Evolutionary conservation across 1,284 basidiomycete species (phyloP).

Genomic region (Sparassis latifolia): DNA sequence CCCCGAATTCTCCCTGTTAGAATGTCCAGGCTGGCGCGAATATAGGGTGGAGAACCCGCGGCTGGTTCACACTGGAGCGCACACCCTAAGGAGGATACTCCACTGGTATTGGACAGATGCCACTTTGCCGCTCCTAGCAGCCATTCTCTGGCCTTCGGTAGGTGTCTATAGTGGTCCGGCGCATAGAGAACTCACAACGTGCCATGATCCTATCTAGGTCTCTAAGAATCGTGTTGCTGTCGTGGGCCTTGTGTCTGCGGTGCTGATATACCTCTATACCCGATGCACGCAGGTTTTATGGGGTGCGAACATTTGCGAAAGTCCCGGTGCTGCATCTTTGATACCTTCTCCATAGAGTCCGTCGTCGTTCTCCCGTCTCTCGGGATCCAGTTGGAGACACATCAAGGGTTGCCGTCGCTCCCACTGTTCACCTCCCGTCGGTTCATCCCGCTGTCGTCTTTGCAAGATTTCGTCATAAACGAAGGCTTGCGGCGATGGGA

Average conservation of each 20-base stretch:
- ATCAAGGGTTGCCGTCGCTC: constrained; percentile 44
- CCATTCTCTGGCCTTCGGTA: constrained; percentile 35
- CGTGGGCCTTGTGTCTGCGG: constrained; percentile 3
- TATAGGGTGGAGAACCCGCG: constrained; percentile 48
- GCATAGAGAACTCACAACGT: neutral
- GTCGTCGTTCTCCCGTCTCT: constrained; percentile 56
- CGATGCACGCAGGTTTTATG: constrained; percentile 44
- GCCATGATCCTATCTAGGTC: neutral
- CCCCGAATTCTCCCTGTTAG: constrained; percentile 47
- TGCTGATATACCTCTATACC: constrained; percentile 16
- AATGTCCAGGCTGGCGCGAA: constrained; percentile 39
- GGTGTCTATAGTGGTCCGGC: constrained; percentile 5
- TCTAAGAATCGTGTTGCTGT: constrained; percentile 2
- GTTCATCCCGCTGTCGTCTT: constrained; percentile 50
- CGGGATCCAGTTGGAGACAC: constrained; percentile 68
- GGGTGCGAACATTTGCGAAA: constrained; percentile 30
- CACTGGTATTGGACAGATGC: constrained; percentile 32
- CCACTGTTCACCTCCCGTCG: constrained; percentile 40
- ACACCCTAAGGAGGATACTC: constrained; percentile 23
- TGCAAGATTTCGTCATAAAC: constrained; percentile 65
- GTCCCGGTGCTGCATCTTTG: neutral
- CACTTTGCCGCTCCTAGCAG: constrained; percentile 25
- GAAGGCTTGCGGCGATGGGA: constrained; percentile 68
- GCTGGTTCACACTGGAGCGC: constrained; percentile 33
- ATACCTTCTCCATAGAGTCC: constrained; percentile 44